These are phyloP conservation scores for Backusella macrospora DNA, from an alignment of 192 early-diverging fungal genomes.

Conservation along the genomic window DNA sequence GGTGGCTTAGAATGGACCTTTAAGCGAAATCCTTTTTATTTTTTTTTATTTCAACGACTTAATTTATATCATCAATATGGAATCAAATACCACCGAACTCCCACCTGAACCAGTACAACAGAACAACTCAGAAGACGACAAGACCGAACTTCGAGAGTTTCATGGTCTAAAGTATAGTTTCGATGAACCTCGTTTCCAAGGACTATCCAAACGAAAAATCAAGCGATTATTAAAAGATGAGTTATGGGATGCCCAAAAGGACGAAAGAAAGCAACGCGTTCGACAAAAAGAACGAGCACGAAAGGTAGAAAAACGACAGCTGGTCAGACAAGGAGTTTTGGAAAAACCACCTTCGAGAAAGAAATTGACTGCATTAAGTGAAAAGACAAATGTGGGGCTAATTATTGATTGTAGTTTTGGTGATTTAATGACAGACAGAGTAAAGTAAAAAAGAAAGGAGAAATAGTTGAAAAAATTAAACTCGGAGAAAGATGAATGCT, in stretches of 20 bases:
- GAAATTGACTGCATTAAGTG: slow-evolving; percentile 1
- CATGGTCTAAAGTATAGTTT: slow-evolving; percentile 23
- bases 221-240: slow-evolving; percentile 72
- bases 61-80: too few species aligned
- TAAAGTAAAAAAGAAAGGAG: slow-evolving; percentile 17
- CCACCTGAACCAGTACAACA: background rate
- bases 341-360: slow-evolving; percentile 24
- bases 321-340: slow-evolving; percentile 43
- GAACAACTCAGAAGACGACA: background rate
- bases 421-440: slow-evolving; percentile 77
- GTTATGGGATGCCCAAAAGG: slow-evolving; percentile 52
- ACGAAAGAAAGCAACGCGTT: slow-evolving; percentile 47
- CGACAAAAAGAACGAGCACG: slow-evolving; percentile 53
- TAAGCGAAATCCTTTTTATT: too few species aligned
- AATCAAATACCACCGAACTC: background rate
- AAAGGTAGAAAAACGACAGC: slow-evolving; percentile 48
- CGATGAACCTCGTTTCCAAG: slow-evolving; percentile 43
- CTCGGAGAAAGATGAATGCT: too few species aligned
- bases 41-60: too few species aligned
- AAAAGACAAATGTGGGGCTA: slow-evolving; percentile 55
- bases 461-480: too few species aligned
- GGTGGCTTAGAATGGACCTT: too few species aligned
- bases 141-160: background rate
- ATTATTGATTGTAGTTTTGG: slow-evolving; percentile 85
- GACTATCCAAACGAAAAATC: slow-evolving; percentile 67